Evolutionary conservation across 371 early-diverging fungal species (phyloP).

Genomic region (Haplosporangium sp.): DNA sequence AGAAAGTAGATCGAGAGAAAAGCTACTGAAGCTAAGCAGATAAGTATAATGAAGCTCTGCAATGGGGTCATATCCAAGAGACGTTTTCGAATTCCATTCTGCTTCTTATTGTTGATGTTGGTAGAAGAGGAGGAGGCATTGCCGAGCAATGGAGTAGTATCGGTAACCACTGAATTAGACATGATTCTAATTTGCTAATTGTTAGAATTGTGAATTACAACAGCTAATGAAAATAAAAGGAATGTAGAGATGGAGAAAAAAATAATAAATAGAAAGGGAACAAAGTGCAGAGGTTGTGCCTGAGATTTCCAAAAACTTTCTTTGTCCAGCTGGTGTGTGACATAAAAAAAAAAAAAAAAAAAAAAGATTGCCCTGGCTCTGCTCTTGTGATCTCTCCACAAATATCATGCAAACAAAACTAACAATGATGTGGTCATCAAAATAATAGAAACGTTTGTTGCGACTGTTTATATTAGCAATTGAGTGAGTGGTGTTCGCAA

Average conservation of each 20-base stretch:
- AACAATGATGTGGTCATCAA: background rate
- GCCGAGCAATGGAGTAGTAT: conserved; percentile 52
- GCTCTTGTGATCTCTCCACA: conserved; percentile 3
- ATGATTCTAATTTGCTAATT: background rate
- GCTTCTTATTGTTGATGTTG: conserved; percentile 1
- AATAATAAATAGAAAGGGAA: background rate
- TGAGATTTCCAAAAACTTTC: background rate
- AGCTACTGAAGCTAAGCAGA: conserved; percentile 15
- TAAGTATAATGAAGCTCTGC: conserved; percentile 37
- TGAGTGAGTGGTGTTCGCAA: too few relatives aligned
- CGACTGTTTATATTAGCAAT: too few relatives aligned
- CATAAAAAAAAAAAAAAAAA: too few relatives aligned
- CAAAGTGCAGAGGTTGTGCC: background rate
- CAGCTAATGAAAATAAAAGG: background rate
- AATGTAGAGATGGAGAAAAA: background rate
- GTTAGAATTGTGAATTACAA: background rate
- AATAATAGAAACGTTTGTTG: too few relatives aligned
- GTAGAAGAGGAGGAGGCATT: conserved; percentile 5
- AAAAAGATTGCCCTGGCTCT: background rate
- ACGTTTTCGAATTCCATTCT: conserved; percentile 23
- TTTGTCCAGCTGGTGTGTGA: too few relatives aligned
- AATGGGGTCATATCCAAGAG: conserved; percentile 36
- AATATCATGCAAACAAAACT: background rate
- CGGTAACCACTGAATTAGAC: conserved; percentile 12
- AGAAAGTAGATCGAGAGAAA: conserved; percentile 22